Evolutionary conservation across 306 rosid genomes (phyloP), one percentile per base, ranked within the genome.

Genomic region (Inga oerstediana): DNA sequence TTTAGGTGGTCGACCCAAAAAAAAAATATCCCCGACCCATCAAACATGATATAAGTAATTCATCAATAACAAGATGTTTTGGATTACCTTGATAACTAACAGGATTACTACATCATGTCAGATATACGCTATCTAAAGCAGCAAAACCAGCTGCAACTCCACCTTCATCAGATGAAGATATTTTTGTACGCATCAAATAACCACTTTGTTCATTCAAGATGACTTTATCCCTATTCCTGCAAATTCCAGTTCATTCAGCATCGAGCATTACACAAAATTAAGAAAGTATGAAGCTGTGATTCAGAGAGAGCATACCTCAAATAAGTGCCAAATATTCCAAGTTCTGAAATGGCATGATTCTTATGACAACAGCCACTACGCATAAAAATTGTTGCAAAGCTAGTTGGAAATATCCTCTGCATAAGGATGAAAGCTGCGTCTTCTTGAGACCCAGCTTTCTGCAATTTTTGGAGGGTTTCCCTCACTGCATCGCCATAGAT

Each of bases 81-180:
- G 46, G 51, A 68, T 46, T 56, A 79, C 64, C 48, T 58, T 10
- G 27, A 75, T 49, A 67, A 72, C 30, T 58, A 2, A 20, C 24
- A 58, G 12, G 64, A 35, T 39, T 7, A 61, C 46, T 46, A 70
- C 66, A 1, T 91, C 85, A 89, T n/a, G 84, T 87, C 62, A 96
- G 83, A 89, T 92, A 93, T 61, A 94, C 41, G 80, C 97, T 90
- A 82, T 96, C 98, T 52, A 96, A 73, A 19, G 94, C 98, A 10
- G 97, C 97, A 84, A 91, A 96, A 81, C 99, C 98, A 67, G 98
- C 97, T 12, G 94, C 99, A 76, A 94, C 94, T 19, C 99, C 98
- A 77, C 98, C 99, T 92, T 94, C 99, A 84, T 96, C 91, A 11
- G 99, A 94, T 66, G 99, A 96, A 5, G 98, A 80, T 84, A 84